A percentile compares a stretch with the other conserved stretches of the same genome.
Evolutionary conservation across 805 yeast genomes (phyloP).

Genomic region (Ogataea parapolymorpha): DNA sequence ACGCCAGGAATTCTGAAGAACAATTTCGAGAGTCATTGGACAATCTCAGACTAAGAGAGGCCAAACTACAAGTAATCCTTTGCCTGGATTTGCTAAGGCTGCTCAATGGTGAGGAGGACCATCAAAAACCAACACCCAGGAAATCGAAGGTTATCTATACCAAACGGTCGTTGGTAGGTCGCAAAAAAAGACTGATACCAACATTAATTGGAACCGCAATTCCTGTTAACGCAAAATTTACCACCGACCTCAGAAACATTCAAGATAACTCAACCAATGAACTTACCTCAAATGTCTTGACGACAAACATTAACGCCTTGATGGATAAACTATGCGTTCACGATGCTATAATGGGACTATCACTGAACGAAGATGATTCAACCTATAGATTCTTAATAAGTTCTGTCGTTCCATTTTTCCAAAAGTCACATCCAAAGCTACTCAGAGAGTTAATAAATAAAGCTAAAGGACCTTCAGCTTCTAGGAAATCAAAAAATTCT

Average conservation of each 20-base stretch:
- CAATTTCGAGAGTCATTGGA: constrained; percentile 16
- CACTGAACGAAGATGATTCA: constrained; percentile 26
- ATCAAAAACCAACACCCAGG: neutral
- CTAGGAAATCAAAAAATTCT: constrained; percentile 10
- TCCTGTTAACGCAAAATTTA: constrained; percentile 23
- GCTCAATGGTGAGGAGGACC: constrained; percentile 7
- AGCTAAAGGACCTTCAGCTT: constrained; percentile 29
- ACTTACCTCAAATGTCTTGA: neutral
- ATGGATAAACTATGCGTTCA: constrained; percentile 33
- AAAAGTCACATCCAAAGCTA: constrained; percentile 23
- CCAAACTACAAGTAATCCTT: constrained; percentile 30
- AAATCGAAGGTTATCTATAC: neutral
- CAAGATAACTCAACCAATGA: neutral
- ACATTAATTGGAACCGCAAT: constrained; percentile 32
- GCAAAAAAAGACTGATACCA: constrained; percentile 32
- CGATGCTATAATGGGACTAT: constrained; percentile 31
- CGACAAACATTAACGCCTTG: constrained; percentile 16
- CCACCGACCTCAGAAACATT: constrained; percentile 24
- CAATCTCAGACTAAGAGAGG: constrained; percentile 25
- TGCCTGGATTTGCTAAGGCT: constrained; percentile 26
- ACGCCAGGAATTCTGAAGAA: neutral
- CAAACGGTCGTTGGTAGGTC: constrained; percentile 24
- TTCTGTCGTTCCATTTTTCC: constrained; percentile 31
- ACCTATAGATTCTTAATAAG: constrained; percentile 27
- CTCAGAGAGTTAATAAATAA: constrained; percentile 28